Evolutionary conservation across 805 yeast genomes (phyloP), one percentile per base, ranked within the genome.

Genomic region (Middelhovenomyces tepae): DNA sequence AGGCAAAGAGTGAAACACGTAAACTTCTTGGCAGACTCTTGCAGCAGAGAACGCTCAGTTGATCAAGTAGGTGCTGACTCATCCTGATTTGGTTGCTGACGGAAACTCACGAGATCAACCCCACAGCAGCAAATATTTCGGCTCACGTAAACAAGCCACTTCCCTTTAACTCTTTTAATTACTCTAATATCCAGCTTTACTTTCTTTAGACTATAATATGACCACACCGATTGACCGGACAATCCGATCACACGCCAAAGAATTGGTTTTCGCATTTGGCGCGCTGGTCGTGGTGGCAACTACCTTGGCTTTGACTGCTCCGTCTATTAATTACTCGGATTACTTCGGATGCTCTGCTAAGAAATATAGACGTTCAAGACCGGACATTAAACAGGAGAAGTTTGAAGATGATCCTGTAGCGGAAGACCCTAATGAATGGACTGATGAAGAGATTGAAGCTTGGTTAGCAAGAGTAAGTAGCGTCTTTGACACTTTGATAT

Each of bases 1-100:
- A n/a, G n/a, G n/a, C n/a, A n/a, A n/a, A n/a, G n/a, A n/a, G n/a
- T n/a, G n/a, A n/a, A n/a, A n/a, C n/a, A n/a, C n/a, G n/a, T n/a
- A n/a, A n/a, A n/a, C 65, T n/a, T 66, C 64, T 14, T 62, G 52
- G 41, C 75, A 76, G 27, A 64, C 65, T 4, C 53, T 48, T 5
- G 73, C 47, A 17, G 80, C 50, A 3, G 57, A 50, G 15, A 50
- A 25, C 65, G 56, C 17, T 50, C 45, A 9, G 37, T 13, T 24
- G 8, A 18, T 11, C 21, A 11, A 15, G 33, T 21, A 22, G 16
- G 20, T 22, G 16, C n/a, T 18, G 21, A 14, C 18, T 22, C 28
- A 21, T 21, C 30, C 20, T 4, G 14, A 14, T 27, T 5, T 5
- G 7, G 7, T 16, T 13, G 15, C 15, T 27, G 14, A 15, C 30